Percentiles rank a stretch among this genome's conserved stretches.
phyloP scores from a whole-genome alignment of 2,329 filamentous ascomycete genomes.

The Claviceps sp. region DNA sequence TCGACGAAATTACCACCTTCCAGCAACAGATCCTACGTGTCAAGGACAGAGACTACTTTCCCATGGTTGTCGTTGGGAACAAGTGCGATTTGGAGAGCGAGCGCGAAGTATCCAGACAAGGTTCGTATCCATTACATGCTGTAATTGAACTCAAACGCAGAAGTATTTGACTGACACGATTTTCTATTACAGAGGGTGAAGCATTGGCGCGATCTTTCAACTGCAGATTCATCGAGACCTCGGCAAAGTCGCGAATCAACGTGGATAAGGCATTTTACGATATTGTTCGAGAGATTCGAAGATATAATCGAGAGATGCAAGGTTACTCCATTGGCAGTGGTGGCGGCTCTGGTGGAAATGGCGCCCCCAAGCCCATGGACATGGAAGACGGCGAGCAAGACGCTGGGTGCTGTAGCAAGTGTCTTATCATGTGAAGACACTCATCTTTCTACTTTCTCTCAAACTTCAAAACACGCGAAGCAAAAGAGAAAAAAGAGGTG shows the following conservation, averaged over 20 bases:
- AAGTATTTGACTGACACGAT: neutral
- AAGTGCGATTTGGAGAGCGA: constrained; percentile 97
- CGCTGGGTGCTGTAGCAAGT: constrained; percentile 73
- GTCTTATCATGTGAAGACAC: constrained; percentile 64
- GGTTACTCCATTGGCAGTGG: constrained; percentile 65
- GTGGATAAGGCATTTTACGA: constrained; percentile 98
- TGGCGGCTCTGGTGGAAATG: constrained; percentile 45
- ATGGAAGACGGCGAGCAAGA: constrained; percentile 56
- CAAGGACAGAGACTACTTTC: constrained; percentile 99
- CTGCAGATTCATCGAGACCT: constrained; percentile 99
- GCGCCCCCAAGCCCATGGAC: constrained; percentile 62
- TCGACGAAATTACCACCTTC: constrained; percentile 97
- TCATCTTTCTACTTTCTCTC: neutral
- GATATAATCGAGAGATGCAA: constrained; percentile 97
- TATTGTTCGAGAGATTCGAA: constrained; percentile 92
- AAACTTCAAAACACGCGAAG: neutral
- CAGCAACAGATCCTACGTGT: constrained; percentile 97
- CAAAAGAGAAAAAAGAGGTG: neutral
- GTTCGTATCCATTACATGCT: constrained; percentile 35
- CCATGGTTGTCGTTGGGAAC: constrained; percentile 97
- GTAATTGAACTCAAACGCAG: neutral
- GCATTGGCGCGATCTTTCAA: constrained; percentile 73
- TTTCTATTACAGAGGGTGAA: constrained; percentile 60
- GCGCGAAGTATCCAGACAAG: constrained; percentile 81
- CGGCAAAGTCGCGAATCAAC: constrained; percentile 94